Percentiles rank a stretch among this genome's conserved stretches.
Evolutionary conservation across 2,329 filamentous ascomycete species (phyloP).

Genomic region (Nemania abortiva): DNA sequence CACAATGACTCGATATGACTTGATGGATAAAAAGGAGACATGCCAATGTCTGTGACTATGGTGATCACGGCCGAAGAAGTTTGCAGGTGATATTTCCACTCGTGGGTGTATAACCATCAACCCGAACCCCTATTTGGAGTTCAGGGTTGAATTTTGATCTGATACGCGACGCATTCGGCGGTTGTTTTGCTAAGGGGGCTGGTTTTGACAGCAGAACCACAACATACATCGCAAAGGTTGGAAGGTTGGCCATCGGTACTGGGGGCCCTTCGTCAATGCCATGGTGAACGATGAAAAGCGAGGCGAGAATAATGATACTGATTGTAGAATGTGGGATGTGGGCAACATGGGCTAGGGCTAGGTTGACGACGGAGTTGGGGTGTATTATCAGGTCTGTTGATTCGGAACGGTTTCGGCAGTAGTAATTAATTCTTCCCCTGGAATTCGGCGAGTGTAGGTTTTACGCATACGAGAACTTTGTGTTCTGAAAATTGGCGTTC

Average conservation of each 20-base stretch:
- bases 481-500: not conserved
- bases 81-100: slow-evolving; percentile 41
- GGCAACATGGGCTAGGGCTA: slow-evolving; percentile 20
- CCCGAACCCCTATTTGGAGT: slow-evolving; percentile 22
- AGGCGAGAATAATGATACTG: slow-evolving; percentile 16
- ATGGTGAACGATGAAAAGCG: slow-evolving; percentile 10
- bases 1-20: slow-evolving; percentile 43
- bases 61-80: slow-evolving; percentile 32
- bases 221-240: slow-evolving; percentile 12
- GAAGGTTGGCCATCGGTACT: slow-evolving; percentile 2
- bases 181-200: slow-evolving; percentile 25
- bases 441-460: slow-evolving; percentile 23
- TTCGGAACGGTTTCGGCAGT: slow-evolving; percentile 23
- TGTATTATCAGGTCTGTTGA: slow-evolving; percentile 35
- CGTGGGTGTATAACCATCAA: slow-evolving; percentile 33
- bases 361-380: slow-evolving; percentile 29
- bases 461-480: slow-evolving; percentile 11
- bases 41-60: slow-evolving; percentile 37
- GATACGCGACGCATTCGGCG: slow-evolving; percentile 26
- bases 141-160: slow-evolving; percentile 26
- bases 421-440: slow-evolving; percentile 32
- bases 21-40: slow-evolving; percentile 45
- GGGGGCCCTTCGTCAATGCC: not conserved
- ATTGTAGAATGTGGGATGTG: slow-evolving; percentile 22
- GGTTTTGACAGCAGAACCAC: slow-evolving; percentile 31